A percentile compares a stretch with the other conserved stretches of the same genome.
These are phyloP conservation scores for Phytophthora syringae DNA, from an alignment of 352 stramenopile species.

Conservation along the genomic window DNA sequence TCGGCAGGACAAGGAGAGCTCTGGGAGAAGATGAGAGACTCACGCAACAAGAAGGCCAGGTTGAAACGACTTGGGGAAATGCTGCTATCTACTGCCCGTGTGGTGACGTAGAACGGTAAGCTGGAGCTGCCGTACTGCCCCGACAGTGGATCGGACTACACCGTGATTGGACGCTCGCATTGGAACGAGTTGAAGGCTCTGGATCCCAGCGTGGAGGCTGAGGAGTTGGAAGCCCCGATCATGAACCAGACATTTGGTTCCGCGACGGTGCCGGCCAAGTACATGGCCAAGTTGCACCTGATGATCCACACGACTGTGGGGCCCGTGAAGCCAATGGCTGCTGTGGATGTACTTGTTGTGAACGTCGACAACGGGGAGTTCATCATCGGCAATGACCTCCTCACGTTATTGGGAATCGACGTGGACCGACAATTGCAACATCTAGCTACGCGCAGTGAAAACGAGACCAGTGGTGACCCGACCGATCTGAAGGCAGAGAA, in stretches of 20 bases:
- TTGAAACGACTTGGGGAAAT: not conserved
- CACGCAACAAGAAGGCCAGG: not conserved
- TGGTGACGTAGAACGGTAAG: not conserved
- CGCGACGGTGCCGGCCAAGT: not conserved
- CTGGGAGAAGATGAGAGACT: not conserved
- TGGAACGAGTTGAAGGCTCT: not conserved
- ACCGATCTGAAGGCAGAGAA: not conserved
- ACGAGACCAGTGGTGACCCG: not conserved
- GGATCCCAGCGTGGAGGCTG: not conserved
- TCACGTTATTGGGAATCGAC: no score
- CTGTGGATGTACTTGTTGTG: not conserved
- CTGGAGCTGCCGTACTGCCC: not conserved
- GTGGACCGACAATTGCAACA: no score
- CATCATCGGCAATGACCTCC: no score
- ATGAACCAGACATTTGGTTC: slow-evolving; percentile 6
- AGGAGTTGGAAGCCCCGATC: not conserved
- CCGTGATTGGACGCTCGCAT: slow-evolving; percentile 1
- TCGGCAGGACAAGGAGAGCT: not conserved
- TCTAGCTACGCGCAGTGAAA: slow-evolving; percentile 1
- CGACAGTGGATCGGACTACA: not conserved
- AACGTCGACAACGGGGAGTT: not conserved
- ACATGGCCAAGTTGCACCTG: slow-evolving; percentile 8
- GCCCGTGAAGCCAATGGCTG: not conserved
- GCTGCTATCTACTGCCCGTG: not conserved
- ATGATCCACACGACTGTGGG: slow-evolving; percentile 18